Conservation (phyloP, 805 yeast species). For the Deakozyma indianensis region DNA sequence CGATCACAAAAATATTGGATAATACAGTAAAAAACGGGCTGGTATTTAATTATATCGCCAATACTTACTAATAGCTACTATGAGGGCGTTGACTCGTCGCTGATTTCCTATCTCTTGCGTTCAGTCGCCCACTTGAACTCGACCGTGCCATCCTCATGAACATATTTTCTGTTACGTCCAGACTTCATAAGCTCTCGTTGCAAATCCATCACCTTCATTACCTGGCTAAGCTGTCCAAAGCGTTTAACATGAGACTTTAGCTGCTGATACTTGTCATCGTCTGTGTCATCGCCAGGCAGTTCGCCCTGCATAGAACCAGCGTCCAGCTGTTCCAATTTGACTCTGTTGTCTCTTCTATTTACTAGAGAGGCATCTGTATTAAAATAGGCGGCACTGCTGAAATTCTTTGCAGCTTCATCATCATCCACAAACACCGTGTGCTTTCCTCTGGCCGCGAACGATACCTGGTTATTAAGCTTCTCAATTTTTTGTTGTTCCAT, state of each 20-base stretch:
- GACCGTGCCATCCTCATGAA: constrained; percentile 50
- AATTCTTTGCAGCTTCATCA: constrained; percentile 37
- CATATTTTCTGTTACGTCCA: constrained; percentile 70
- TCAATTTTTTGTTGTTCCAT: constrained; percentile 54
- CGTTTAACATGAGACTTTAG: constrained; percentile 57
- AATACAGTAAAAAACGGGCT: too few species aligned
- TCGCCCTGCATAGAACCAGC: constrained; percentile 2
- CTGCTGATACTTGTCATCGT: constrained; percentile 43
- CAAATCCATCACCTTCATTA: constrained; percentile 57
- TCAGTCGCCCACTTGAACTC: constrained; percentile 53
- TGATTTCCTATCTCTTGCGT: too few species aligned
- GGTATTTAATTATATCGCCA: too few species aligned
- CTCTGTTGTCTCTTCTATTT: constrained; percentile 54
- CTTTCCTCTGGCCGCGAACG: constrained; percentile 38
- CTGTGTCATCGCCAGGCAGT: constrained; percentile 26
- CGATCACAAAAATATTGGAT: too few species aligned
- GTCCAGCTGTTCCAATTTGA: constrained; percentile 43
- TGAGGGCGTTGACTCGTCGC: too few species aligned
- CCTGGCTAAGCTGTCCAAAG: constrained; percentile 48
- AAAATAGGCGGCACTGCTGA: constrained; percentile 53
- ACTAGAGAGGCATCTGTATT: constrained; percentile 55
- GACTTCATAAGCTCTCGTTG: constrained; percentile 84
- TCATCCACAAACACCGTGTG: constrained; percentile 80
- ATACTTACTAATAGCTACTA: too few species aligned
- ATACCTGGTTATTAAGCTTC: constrained; percentile 28